Base-by-base conservation (phyloP, 768 basidiomycete genomes). In the Amanita subjunquillea region DNA sequence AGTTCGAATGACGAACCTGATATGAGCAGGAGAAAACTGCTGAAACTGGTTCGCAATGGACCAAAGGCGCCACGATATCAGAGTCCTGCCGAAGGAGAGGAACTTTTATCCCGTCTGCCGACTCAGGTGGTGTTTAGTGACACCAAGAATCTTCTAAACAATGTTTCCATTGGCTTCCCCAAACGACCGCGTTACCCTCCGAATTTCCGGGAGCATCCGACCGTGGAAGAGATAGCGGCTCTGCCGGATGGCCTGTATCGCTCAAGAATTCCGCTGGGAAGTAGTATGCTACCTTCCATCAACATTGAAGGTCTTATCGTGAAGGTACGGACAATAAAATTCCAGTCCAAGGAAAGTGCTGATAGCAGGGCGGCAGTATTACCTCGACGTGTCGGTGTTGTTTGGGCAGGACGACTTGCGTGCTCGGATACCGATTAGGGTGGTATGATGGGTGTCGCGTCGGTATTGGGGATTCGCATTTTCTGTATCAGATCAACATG, bases 191-290 rank as follows among this genome's bases (percentile, higher is more conserved):
- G 77, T 27, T 69, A 72, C 43, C 69, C 70, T 9, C 65, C 67
- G 47, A 64, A 69, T 29, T 57, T 62, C 37, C 63, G 69, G 40
- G 55, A 62, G 38, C 77, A 79, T 58, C 74, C 76, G 3, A 67
- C 76, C 2, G 55, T 78, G 49, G 73, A 77, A 36, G 66, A 66
- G 0, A 72, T 76, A 40, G 65, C 70, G 6, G 60, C 72, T 15
- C 70, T 84, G 30, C 85, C 86, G 1, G 84, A 87, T 60, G 86
- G 86, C 10, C 70, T 87, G 2, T 78, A 75, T 58, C 84, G 82
- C 60, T 74, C 77, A 47, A 77, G 76, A 52, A 67, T 88, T 29
- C 62, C 69, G 29, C 64, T 87, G 5, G 67, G 73, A 44, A 75
- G 73, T 58, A 74, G 76, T 51, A 79, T 87, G 75, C 63, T 86